Conservation (phyloP, 306 rosid genomes). For the Quercus glauca region DNA sequence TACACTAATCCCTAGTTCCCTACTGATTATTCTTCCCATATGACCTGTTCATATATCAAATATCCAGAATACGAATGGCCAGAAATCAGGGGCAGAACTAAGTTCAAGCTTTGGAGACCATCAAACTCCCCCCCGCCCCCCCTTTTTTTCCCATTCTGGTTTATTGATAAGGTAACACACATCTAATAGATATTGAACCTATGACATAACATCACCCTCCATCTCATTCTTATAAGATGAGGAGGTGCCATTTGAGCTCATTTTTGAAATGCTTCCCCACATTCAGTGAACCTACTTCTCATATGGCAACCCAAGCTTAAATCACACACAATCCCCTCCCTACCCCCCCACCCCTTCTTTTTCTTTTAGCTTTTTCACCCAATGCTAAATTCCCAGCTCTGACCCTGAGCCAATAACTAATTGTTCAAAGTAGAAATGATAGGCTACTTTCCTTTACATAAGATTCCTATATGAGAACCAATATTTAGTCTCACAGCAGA, state of each 20-base stretch:
- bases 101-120: not conserved
- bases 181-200: no score
- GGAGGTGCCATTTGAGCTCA: no score
- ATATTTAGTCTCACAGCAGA: not conserved
- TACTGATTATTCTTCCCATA: not conserved
- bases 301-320: not conserved
- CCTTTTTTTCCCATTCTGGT: no score
- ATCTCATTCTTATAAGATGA: no score
- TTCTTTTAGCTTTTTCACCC: not conserved
- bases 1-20: not conserved
- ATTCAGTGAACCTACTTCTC: not conserved
- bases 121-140: no score
- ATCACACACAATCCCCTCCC: not conserved
- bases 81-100: not conserved
- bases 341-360: not conserved
- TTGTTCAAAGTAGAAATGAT: no score
- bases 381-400: not conserved
- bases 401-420: not conserved
- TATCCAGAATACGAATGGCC: not conserved
- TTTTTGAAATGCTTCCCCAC: not conserved
- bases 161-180: no score
- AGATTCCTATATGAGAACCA: not conserved
- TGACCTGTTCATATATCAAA: not conserved
- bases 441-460: no score
- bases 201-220: no score